Conservation (phyloP, 2,329 filamentous ascomycete species). For the Erysiphe pulchra region DNA sequence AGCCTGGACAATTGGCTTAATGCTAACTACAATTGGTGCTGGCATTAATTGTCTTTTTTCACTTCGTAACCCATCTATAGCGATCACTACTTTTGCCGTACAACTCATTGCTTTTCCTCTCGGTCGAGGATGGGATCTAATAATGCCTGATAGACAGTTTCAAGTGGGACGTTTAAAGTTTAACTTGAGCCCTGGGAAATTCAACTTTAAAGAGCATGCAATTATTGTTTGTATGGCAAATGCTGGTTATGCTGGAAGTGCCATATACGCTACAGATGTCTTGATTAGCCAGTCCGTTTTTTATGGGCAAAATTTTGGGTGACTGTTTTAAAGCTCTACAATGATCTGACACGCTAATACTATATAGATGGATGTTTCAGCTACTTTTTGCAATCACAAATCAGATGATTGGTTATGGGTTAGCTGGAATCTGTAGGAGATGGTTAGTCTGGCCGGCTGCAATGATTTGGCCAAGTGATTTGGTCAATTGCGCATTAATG, state of each 20-base stretch:
- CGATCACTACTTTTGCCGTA: conserved; percentile 17
- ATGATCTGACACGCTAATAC: not conserved
- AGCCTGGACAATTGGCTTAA: conserved; percentile 33
- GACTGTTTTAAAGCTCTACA: not conserved
- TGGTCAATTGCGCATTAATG: not conserved
- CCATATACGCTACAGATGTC: conserved; percentile 1
- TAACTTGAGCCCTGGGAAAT: conserved; percentile 38
- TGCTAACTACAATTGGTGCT: conserved; percentile 11
- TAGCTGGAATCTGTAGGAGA: conserved; percentile 30
- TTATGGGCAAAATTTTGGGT: conserved; percentile 40
- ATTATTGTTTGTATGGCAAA: conserved; percentile 35
- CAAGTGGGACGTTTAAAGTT: conserved; percentile 25
- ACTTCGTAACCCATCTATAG: conserved; percentile 5
- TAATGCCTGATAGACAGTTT: conserved; percentile 7
- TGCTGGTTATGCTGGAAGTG: conserved; percentile 9
- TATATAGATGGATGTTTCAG: conserved; percentile 25
- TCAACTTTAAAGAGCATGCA: conserved; percentile 44
- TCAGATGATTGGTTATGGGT: conserved; percentile 35
- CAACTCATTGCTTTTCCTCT: conserved; percentile 14
- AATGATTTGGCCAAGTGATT: conserved; percentile 1
- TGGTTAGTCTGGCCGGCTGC: conserved; percentile 21
- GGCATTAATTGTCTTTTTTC: conserved; percentile 7
- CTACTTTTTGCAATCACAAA: conserved; percentile 33
- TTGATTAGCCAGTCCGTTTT: not conserved
- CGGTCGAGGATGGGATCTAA: conserved; percentile 27